Conservation (phyloP, 176 grass and related monocot genomes). For the Oropetium thomaeum region DNA sequence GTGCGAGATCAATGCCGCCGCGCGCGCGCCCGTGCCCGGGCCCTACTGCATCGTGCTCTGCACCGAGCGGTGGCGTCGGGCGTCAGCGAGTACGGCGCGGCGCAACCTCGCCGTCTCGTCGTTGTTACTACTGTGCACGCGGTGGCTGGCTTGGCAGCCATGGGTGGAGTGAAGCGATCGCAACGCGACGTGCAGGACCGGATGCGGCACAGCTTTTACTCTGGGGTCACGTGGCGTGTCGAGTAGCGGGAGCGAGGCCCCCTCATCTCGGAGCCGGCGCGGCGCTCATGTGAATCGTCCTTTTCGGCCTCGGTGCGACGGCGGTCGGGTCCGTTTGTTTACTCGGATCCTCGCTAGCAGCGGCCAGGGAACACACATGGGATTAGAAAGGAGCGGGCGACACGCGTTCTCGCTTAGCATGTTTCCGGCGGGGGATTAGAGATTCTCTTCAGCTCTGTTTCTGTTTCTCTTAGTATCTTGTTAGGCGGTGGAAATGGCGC, state of each 20-base stretch:
- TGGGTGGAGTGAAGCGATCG: neutral
- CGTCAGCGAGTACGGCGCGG: neutral
- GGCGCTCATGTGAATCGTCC: too few species aligned
- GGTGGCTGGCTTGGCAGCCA: neutral
- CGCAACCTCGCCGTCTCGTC: neutral
- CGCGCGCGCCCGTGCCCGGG: neutral
- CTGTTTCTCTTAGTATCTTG: neutral
- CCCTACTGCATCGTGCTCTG: neutral
- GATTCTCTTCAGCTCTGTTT: neutral
- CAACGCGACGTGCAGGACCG: conserved; percentile 18
- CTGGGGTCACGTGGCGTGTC: conserved; percentile 13
- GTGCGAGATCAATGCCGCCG: conserved; percentile 4
- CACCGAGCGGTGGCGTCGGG: neutral
- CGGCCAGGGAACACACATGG: neutral
- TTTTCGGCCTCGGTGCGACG: too few species aligned
- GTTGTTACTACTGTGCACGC: neutral
- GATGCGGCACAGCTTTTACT: conserved; percentile 28
- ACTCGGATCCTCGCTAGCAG: neutral
- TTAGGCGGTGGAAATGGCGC: neutral
- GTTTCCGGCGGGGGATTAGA: conserved; percentile 1
- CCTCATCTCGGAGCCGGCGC: too few species aligned
- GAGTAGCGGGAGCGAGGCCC: neutral
- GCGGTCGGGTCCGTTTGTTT: neutral
- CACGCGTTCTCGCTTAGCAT: conserved; percentile 2
- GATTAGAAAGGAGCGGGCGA: neutral